These are phyloP conservation scores for Trichophyton schoenleinii DNA, from an alignment of 2,329 filamentous ascomycete genomes.

Conservation along the genomic window DNA sequence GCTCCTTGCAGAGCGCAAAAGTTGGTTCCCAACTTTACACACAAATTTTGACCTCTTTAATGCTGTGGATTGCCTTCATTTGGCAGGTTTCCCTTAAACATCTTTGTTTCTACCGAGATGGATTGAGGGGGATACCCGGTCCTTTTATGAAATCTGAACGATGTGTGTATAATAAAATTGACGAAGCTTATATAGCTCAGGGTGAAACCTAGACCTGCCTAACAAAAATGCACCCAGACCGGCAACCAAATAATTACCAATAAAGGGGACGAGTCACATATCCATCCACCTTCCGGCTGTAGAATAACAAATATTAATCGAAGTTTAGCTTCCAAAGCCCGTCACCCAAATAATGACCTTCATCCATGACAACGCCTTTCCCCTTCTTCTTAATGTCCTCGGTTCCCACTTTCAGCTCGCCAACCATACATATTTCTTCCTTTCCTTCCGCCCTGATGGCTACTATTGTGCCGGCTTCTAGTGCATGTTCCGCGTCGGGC, in stretches of 20 bases:
- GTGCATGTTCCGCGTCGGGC: constrained; percentile 50
- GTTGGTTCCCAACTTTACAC: no score
- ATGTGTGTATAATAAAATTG: neutral
- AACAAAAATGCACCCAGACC: neutral
- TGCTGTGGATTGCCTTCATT: no score
- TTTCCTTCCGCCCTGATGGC: constrained; percentile 90
- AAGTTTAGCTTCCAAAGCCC: constrained; percentile 69
- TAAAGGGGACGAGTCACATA: neutral
- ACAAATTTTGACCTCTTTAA: no score
- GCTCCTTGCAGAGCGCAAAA: no score
- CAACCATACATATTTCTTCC: constrained; percentile 77
- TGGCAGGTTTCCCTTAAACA: neutral
- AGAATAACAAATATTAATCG: constrained; percentile 27
- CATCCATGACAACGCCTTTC: constrained; percentile 88
- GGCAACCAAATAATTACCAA: neutral
- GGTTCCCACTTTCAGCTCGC: constrained; percentile 69
- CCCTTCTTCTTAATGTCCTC: constrained; percentile 87
- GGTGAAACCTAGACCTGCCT: neutral
- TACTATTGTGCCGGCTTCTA: constrained; percentile 71
- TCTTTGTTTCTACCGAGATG: neutral
- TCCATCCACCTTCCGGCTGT: neutral
- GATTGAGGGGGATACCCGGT: neutral
- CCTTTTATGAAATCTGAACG: neutral
- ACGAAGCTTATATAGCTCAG: neutral
- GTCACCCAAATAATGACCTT: constrained; percentile 86